Evolutionary conservation across 371 early-diverging fungal species (phyloP).

Genomic region (Synchytrium microbalum): DNA sequence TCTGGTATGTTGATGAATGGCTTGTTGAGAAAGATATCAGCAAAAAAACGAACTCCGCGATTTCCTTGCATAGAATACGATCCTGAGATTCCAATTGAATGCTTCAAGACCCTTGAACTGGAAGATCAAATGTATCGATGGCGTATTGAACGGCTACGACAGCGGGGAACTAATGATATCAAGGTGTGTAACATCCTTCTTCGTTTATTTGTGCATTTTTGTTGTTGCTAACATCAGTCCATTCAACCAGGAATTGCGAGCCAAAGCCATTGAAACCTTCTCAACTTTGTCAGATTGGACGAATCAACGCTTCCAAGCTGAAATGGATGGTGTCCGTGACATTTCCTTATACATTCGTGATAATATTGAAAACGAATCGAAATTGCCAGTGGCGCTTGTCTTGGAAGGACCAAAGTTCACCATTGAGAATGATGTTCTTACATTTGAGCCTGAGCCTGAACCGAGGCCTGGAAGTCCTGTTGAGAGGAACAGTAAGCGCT

Average conservation of each 20-base stretch:
- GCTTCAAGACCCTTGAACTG: conserved; percentile 25
- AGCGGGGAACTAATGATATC: conserved; percentile 29
- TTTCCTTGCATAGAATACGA: conserved; percentile 10
- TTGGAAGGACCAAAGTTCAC: conserved; percentile 42
- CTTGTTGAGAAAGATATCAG: conserved; percentile 14
- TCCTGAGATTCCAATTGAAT: conserved; percentile 30
- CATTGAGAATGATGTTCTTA: conserved; percentile 35
- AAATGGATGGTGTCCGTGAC: conserved; percentile 45
- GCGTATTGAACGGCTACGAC: conserved; percentile 32
- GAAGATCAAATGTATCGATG: conserved; percentile 32
- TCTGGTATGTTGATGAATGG: neutral
- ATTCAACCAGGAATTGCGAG: conserved; percentile 33
- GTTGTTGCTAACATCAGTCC: neutral
- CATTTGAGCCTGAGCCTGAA: conserved; percentile 43
- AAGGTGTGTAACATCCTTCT: conserved; percentile 16
- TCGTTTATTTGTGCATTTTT: neutral
- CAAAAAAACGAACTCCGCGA: conserved; percentile 11
- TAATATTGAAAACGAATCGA: conserved; percentile 42
- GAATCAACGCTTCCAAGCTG: conserved; percentile 31
- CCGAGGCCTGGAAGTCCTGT: conserved; percentile 44
- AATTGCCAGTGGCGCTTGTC: conserved; percentile 37
- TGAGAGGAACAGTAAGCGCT: conserved; percentile 36
- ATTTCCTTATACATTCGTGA: conserved; percentile 39
- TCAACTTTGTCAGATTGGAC: conserved; percentile 43
- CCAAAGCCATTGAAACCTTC: conserved; percentile 38